Evolutionary conservation across 805 yeast species (phyloP), one percentile per base, ranked within the genome.

Genomic region (Candida schatavii): DNA sequence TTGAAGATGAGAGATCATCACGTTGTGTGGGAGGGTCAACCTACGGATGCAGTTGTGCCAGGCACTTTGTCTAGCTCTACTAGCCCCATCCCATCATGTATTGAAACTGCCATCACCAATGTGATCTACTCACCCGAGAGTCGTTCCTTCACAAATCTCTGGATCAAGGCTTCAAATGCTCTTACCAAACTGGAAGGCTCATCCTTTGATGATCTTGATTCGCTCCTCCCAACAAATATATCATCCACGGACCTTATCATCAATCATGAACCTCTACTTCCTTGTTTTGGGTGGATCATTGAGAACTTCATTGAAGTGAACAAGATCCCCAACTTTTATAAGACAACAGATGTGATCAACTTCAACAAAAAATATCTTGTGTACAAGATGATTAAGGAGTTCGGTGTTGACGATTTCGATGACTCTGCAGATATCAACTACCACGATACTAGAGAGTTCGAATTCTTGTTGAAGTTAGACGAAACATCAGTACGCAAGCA

Each of bases 261-360:
- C 22, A 61, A 61, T 46, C 47, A 59, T 44, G 70, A 72, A 41
- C 73, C 81, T 0, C 64, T 87, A 38, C 78, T 88, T 4, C 93
- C 96, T 2, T 90, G 97, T 55, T 78, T 88, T 45, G 97, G 97
- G 9, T 91, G 98, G 98, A 70, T 88, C 39, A 69, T 85, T 19
- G 91, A 85, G 51, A 80, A 95, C 46, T 65, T 91, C 47, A 57
- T 89, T 41, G 96, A 87, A 54, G 51, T 64, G 9, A 66, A 66
- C 46, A 61, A 52, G 40, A 81, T 88, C 39, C 95, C 97, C 15
- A 86, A 85, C 52, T 85, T 81, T 79, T 77, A 83, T 39, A 73
- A 79, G 30, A 81, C 75, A 45, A 73, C 83, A 2, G 69, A 74
- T 26, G 66, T 84, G 46, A 79, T 90, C 51, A 90, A 91, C 56